Base-by-base conservation (phyloP, 1,284 basidiomycete species). In the Trichosporon coremiiforme region DNA sequence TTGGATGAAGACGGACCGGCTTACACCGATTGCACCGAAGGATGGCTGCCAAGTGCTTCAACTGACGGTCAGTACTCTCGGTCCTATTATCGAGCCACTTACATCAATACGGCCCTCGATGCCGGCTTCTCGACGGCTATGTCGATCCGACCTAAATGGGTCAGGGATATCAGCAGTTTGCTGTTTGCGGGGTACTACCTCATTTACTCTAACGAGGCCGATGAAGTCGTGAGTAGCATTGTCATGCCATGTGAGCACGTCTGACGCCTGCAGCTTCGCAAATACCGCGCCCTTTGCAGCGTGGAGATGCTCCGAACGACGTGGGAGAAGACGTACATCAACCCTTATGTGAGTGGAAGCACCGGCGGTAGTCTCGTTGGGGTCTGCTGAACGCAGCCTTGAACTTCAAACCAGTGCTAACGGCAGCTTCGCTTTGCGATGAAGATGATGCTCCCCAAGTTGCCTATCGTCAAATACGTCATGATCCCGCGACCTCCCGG, bases 111-210 rank as follows among this genome's bases (percentile, higher is more conserved):
- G 0, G 95, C 94, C 0, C 86, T 98, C n/a, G 96, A 99, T 80
- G 95, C 95, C 0, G 96, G 95, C 0, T 98, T 98, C 78, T 94
- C 95, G 0, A 95, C 94, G 0, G 95, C 96, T 9, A 94, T 96
- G 91, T 86, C 89, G 2, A 92, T 99, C 73, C 89, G 90, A n/a
- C 92, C 94, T 0, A 93, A 92, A 79, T 97, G 94, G 94, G 82
- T 98, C 10, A 88, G 91, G 74, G 94, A 98, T 80, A 85, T 97
- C 9, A 90, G 89, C 71, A 93, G 92, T 50, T 84, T 97, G 62
- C 74, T 95, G 36, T 96, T 97, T 80, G 90, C 92, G 0, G 85
- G 87, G 1, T 98, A 98, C 85, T 99, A 98, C 82, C 90, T 98
- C n/a, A 82, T 97, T 29, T 98, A 92, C 79, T 92, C 95, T 25